These are phyloP conservation scores for Nicotiana obtusifolia DNA, from an alignment of 257 asterid genomes.

Conservation along the genomic window DNA sequence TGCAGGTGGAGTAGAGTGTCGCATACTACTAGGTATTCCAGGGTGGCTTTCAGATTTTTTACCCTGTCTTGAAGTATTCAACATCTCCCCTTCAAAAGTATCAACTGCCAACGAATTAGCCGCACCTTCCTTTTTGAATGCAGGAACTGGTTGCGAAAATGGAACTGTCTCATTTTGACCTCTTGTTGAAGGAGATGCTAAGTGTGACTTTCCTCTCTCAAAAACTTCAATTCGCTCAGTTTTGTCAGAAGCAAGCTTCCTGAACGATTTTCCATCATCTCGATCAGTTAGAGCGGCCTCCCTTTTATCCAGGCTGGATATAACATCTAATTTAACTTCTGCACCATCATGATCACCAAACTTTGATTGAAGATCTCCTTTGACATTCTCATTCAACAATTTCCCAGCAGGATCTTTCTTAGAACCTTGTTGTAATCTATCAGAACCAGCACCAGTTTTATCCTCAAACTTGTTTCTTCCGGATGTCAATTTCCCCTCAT, in stretches of 20 bases:
- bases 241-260: constrained; percentile 34
- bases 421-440: constrained; percentile 37
- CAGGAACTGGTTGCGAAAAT: constrained; percentile 38
- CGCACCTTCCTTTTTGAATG: constrained; percentile 54
- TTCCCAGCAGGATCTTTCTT: constrained; percentile 57
- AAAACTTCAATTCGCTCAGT: constrained; percentile 35
- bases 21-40: constrained; percentile 30
- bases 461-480: constrained; percentile 53
- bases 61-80: constrained; percentile 41
- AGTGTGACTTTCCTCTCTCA: constrained; percentile 55
- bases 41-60: constrained; percentile 54
- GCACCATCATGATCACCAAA: constrained; percentile 34
- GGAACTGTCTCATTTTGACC: constrained; percentile 44
- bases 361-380: constrained; percentile 39
- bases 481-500: constrained; percentile 56
- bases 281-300: constrained; percentile 37
- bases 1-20: constrained; percentile 56
- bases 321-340: constrained; percentile 24
- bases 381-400: constrained; percentile 37
- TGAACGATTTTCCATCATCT: constrained; percentile 44
- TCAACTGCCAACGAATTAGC: constrained; percentile 27
- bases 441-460: constrained; percentile 38
- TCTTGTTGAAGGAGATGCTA: constrained; percentile 71
- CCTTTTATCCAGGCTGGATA: constrained; percentile 38
- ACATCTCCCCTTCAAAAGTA: constrained; percentile 40